These are phyloP conservation scores for Pseudogymnoascus sp. DNA, from an alignment of 2,329 filamentous ascomycete genomes.

Conservation along the genomic window DNA sequence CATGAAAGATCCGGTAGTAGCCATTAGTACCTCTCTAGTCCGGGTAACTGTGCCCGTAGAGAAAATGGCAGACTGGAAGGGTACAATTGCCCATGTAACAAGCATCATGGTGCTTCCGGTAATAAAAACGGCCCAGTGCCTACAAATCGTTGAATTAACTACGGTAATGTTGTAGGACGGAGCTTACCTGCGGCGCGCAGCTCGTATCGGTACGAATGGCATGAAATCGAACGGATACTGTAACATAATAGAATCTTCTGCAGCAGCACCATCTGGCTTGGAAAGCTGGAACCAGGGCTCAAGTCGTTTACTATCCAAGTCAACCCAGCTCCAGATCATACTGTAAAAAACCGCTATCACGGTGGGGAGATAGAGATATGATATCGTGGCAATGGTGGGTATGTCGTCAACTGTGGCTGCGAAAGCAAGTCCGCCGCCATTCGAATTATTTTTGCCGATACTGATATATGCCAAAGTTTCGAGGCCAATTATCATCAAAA, in stretches of 20 bases:
- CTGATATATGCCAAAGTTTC: slow-evolving; percentile 34
- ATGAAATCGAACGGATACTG: slow-evolving; percentile 46
- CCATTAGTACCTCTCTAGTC: slow-evolving; percentile 10
- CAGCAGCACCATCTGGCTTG: slow-evolving; percentile 34
- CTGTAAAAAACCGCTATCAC: slow-evolving; percentile 47
- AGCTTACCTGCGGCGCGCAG: slow-evolving; percentile 26
- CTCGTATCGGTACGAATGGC: slow-evolving; percentile 34
- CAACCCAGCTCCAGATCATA: slow-evolving; percentile 50
- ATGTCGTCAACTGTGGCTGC: slow-evolving; percentile 26
- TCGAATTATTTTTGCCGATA: slow-evolving; percentile 6
- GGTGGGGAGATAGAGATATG: slow-evolving; percentile 45
- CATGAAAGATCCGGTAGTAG: slow-evolving; percentile 21
- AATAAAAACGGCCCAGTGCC: slow-evolving; percentile 46
- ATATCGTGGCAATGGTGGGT: slow-evolving; percentile 28
- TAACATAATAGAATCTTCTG: slow-evolving; percentile 39
- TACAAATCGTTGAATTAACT: slow-evolving; percentile 22
- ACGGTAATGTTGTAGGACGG: too few species aligned
- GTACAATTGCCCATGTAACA: slow-evolving; percentile 47
- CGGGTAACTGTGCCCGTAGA: slow-evolving; percentile 29
- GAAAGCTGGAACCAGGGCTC: slow-evolving; percentile 54
- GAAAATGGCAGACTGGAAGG: slow-evolving; percentile 47
- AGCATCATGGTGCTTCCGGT: slow-evolving; percentile 40
- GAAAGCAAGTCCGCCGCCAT: slow-evolving; percentile 33
- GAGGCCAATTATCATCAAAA: slow-evolving; percentile 35
- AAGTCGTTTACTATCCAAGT: slow-evolving; percentile 49